Evolutionary conservation across 169 alveolate species (phyloP), one percentile per base, ranked within the genome.

Genomic region (Cryptosporidium parvum): DNA sequence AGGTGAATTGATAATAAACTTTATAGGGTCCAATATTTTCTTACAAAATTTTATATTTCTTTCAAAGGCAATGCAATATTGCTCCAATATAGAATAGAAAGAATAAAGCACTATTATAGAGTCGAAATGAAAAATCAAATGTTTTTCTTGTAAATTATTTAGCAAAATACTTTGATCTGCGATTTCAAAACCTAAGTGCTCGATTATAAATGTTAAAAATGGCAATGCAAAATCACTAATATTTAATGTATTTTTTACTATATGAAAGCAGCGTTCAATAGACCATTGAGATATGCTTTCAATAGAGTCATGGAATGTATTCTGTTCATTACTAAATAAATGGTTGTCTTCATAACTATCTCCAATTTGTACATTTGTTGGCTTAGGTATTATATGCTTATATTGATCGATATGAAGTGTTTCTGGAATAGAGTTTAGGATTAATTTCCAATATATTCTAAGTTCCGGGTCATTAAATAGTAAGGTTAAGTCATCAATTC

Each of bases 341-440:
- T 26, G 26, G 16, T n/a, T 5, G 8, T 37, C 29, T 2, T 73
- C 65, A 23, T 8, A 26, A 18, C 2, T 70, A 70, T n/a, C 37
- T 39, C 12, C 23, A 21, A 5, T 59, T 16, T 80, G 23, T 56
- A 59, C n/a, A 61, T 8, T 21, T 23, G 12, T 16, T 37, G 89
- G 89, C 23, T 44, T 48, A 42, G 89, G 89, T 26, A 80, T 42
- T 8, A 80, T 23, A 23, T 62, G 52, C 33, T 48, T 42, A 45
- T 80, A 80, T 23, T 61, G 5, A 42, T 80, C 65, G 39, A 80
- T 59, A 23, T 62, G 73, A 6, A 80, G 37, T 2, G 89, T 44
- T 61, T 80, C 89, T 23, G 89, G 89, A 26, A 80, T 23, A 37
- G 89, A 80, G 18, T 39, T 80, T 44, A 80, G 12, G 37, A 80